Conservation (phyloP, 805 yeast species). For the Wickerhamiella alocasiicola region DNA sequence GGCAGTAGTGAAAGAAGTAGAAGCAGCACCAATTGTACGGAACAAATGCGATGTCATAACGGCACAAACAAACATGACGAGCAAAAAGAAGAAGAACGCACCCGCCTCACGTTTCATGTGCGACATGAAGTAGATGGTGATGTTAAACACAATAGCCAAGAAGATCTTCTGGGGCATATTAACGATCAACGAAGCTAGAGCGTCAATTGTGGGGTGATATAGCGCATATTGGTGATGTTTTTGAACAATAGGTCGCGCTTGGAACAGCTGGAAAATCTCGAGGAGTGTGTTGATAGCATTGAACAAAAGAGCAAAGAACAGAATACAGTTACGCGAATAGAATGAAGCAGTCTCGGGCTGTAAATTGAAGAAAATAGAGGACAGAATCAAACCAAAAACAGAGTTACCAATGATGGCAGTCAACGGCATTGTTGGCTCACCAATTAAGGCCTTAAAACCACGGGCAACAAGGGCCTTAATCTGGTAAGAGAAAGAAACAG, state of each 20-base stretch:
- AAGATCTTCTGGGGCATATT: constrained; percentile 50
- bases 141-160: constrained; percentile 34
- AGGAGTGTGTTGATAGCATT: constrained; percentile 50
- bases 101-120: constrained; percentile 39
- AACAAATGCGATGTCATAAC: constrained; percentile 41
- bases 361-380: constrained; percentile 48
- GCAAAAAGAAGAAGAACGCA: constrained; percentile 39
- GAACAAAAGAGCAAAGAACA: constrained; percentile 48
- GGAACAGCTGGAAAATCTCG: constrained; percentile 39
- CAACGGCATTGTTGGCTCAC: constrained; percentile 42
- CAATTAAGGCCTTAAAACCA: constrained; percentile 43
- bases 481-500: constrained; percentile 38
- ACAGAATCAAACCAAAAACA: constrained; percentile 46
- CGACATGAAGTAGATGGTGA: constrained; percentile 47
- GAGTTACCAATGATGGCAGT: constrained; percentile 37
- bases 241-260: constrained; percentile 45
- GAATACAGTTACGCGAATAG: constrained; percentile 50
- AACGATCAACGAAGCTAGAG: constrained; percentile 46
- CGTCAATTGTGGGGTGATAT: constrained; percentile 65
- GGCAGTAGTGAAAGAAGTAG: constrained; percentile 42
- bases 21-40: constrained; percentile 39
- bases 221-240: constrained; percentile 63
- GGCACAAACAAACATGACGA: constrained; percentile 36
- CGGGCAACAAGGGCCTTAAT: constrained; percentile 37
- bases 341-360: constrained; percentile 42